Evolutionary conservation across 75 land plant genomes (phyloP), one percentile per base, ranked within the genome.

Genomic region (Ceratopteris richardii): DNA sequence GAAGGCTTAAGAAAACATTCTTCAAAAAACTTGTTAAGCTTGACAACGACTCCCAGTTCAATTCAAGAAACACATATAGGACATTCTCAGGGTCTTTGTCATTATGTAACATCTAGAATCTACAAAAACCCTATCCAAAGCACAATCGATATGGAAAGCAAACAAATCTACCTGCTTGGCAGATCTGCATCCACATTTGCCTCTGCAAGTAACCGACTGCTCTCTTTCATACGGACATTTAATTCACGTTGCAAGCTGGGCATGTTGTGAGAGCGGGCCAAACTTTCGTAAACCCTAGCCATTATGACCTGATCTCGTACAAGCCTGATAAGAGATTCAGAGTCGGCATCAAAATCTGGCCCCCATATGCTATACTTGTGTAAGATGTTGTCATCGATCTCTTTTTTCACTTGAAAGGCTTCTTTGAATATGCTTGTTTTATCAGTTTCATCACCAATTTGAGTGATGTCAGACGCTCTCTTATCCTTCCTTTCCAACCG

Each of bases 301-400:
- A 94, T 94, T 16, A 94, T 94, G 21, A 94, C 75, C 37, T 94
- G 98, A 47, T 94, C 98, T 29, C 96, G 67, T 74, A 94, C 83
- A 64, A 90, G 51, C 23, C 98, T 81, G 6, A 90, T 81, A 11
- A 79, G 74, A 17, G 90, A 62, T 69, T 94, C 98, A 42, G 85
- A 64, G 40, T 94, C 98, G 37, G 71, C 79, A 19, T 88, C 97
- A 75, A 65, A 81, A 7, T 94, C 96, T 61, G 60, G 76, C 69
- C 96, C 78, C 98, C 98, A 94, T 26, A 83, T 83, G 59, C 76
- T 94, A 66, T 83, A 94, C 61, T 90, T 94, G 0, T 91, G 84
- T 13, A 84, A 56, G 27, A 90, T 77, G 9, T 83, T 79, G 62
- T 82, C 69, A 53, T 86, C 85, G 5, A 94, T 87, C 21, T 75